A percentile compares a stretch with the other conserved stretches of the same genome.
phyloP scores from a whole-genome alignment of 179 eudicot genomes.

The Actinidia arguta region DNA sequence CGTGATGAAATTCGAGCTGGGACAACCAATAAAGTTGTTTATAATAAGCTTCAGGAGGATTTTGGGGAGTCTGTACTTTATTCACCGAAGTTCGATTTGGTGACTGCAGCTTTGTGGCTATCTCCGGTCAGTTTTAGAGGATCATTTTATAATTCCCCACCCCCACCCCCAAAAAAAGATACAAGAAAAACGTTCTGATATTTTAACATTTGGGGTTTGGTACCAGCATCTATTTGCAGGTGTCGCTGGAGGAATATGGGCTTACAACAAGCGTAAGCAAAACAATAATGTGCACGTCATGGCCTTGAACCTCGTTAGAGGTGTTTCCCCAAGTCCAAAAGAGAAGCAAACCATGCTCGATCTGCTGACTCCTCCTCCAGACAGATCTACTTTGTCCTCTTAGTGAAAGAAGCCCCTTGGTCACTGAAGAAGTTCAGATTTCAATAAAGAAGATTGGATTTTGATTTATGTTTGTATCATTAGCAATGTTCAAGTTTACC shows the following conservation, averaged over 20 bases:
- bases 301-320: slow-evolving; percentile 90
- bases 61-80: slow-evolving; percentile 94
- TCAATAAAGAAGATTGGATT: slow-evolving; percentile 15
- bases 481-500: neutral
- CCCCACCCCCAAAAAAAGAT: neutral
- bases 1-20: slow-evolving; percentile 94
- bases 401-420: slow-evolving; percentile 46
- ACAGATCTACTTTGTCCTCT: too few species aligned
- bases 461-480: neutral
- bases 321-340: slow-evolving; percentile 84
- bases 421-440: slow-evolving; percentile 54
- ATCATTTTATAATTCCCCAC: neutral
- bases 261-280: slow-evolving; percentile 80
- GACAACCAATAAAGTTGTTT: slow-evolving; percentile 87
- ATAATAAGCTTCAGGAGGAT: slow-evolving; percentile 92
- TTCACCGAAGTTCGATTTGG: slow-evolving; percentile 89
- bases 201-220: slow-evolving; percentile 15
- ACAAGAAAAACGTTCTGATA: neutral
- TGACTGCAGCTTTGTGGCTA: slow-evolving; percentile 95
- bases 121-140: slow-evolving; percentile 72
- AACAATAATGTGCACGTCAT: slow-evolving; percentile 84
- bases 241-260: slow-evolving; percentile 86
- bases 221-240: slow-evolving; percentile 84
- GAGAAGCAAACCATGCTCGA: slow-evolving; percentile 94
- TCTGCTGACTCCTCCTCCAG: slow-evolving; percentile 86